Evolutionary conservation across 139 green algal genomes (phyloP).

Genomic region (Micromonas pusilla): DNA sequence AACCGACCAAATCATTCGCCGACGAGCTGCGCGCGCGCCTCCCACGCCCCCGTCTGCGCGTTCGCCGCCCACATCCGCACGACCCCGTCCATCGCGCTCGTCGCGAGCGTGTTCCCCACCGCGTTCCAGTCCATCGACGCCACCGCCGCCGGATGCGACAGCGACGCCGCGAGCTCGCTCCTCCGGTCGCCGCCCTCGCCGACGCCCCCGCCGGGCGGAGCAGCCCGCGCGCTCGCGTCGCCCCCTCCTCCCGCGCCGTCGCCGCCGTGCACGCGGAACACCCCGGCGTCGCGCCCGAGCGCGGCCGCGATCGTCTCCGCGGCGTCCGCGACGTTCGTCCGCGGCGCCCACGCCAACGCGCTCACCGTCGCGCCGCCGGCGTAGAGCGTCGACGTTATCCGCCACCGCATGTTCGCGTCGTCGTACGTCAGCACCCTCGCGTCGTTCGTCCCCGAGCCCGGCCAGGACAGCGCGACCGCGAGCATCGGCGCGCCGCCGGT

Average conservation of each 20-base stretch:
- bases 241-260: neutral
- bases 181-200: neutral
- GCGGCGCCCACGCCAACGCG: constrained; percentile 2
- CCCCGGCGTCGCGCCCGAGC: neutral
- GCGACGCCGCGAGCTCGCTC: neutral
- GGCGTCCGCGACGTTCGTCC: neutral
- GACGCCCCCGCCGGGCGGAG: neutral
- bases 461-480: neutral
- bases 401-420: neutral
- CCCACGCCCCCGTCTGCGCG: neutral
- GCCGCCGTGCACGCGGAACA: neutral
- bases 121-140: neutral
- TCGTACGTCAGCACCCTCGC: neutral
- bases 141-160: neutral
- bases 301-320: neutral
- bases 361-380: neutral
- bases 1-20: neutral
- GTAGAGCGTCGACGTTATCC: neutral
- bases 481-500: neutral
- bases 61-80: constrained; percentile 13
- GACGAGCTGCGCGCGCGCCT: neutral
- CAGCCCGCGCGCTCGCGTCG: neutral
- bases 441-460: neutral
- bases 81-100: neutral
- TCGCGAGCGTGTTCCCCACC: neutral